These are phyloP conservation scores for Lenwebbia sp. DNA, from an alignment of 345 rosid species.

Conservation along the genomic window DNA sequence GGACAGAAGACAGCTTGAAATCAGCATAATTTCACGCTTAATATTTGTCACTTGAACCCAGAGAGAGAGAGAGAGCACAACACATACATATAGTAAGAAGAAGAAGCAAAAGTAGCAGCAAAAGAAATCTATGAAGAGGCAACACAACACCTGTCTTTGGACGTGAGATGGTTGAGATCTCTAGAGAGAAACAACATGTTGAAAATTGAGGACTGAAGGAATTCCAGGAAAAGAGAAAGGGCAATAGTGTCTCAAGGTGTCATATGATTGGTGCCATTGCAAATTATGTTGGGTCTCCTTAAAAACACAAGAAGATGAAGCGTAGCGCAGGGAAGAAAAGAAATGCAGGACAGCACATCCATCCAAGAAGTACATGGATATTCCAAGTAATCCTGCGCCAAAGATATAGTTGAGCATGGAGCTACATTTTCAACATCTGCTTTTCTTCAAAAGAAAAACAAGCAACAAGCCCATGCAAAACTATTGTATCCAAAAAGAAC, in stretches of 20 bases:
- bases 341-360: conserved; percentile 64
- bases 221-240: conserved; percentile 67
- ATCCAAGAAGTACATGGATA: conserved; percentile 46
- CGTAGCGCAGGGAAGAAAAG: conserved; percentile 50
- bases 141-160: conserved; percentile 38
- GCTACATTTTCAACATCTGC: conserved; percentile 27
- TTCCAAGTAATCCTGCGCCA: conserved; percentile 91
- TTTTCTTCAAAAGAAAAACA: conserved; percentile 6
- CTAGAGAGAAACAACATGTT: conserved; percentile 69
- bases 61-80: background rate
- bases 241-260: conserved; percentile 52
- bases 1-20: background rate
- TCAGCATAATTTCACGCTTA: background rate
- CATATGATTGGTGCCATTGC: conserved; percentile 59
- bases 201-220: conserved; percentile 58
- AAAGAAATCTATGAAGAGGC: conserved; percentile 4
- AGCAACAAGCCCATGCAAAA: background rate
- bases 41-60: background rate
- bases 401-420: conserved; percentile 87
- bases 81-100: background rate
- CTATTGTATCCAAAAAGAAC: background rate
- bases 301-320: conserved; percentile 54
- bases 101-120: background rate
- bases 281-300: conserved; percentile 54
- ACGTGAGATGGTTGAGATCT: conserved; percentile 59